Evolutionary conservation across 2,329 filamentous ascomycete species (phyloP).

Genomic region (Fusarium solani-melongenae): DNA sequence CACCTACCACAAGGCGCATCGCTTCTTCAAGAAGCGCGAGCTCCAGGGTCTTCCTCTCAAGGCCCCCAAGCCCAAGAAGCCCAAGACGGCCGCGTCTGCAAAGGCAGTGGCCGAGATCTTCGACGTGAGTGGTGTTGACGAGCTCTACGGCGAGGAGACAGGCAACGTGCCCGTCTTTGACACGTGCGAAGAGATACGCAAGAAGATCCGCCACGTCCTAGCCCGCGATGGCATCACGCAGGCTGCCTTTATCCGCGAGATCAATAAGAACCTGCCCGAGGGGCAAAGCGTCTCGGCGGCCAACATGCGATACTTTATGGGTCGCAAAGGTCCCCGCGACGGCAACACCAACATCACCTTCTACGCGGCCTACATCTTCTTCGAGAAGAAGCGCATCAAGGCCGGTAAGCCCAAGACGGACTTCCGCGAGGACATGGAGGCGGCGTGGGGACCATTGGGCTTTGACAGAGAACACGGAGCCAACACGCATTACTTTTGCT

Average conservation of each 20-base stretch:
- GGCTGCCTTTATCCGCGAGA: slow-evolving; percentile 61
- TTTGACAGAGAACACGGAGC: slow-evolving; percentile 37
- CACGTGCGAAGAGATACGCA: slow-evolving; percentile 67
- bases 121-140: slow-evolving; percentile 54
- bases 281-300: slow-evolving; percentile 54
- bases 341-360: slow-evolving; percentile 62
- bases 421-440: slow-evolving; percentile 64
- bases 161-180: slow-evolving; percentile 63
- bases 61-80: slow-evolving; percentile 47
- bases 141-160: slow-evolving; percentile 59
- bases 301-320: slow-evolving; percentile 61
- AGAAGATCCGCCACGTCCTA: slow-evolving; percentile 65
- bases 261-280: slow-evolving; percentile 55
- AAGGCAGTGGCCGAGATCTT: slow-evolving; percentile 41
- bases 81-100: slow-evolving; percentile 38
- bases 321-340: slow-evolving; percentile 57
- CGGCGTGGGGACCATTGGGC: slow-evolving; percentile 40
- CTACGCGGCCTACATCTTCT: slow-evolving; percentile 67
- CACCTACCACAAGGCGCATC: slow-evolving; percentile 50
- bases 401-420: slow-evolving; percentile 63
- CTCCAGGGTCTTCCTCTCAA: slow-evolving; percentile 56
- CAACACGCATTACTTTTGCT: slow-evolving; percentile 12
- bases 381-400: slow-evolving; percentile 67
- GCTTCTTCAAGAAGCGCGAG: slow-evolving; percentile 64
- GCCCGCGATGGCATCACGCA: slow-evolving; percentile 58